phyloP scores from a whole-genome alignment of 2,329 filamentous ascomycete species.

The Cyphellophora europaea region DNA sequence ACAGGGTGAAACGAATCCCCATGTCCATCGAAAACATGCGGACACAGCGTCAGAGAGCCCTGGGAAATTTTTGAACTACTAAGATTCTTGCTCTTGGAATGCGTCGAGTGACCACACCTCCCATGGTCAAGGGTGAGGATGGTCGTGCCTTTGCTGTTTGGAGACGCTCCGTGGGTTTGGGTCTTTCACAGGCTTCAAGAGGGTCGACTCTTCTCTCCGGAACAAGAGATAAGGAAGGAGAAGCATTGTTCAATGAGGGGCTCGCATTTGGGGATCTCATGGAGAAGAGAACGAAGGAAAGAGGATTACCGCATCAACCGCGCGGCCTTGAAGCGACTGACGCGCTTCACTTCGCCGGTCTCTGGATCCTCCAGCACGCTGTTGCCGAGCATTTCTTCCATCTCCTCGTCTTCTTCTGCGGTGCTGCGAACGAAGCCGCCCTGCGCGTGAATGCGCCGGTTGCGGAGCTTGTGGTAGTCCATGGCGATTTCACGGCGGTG shows the following conservation, averaged over 20 bases:
- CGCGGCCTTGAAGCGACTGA: slow-evolving; percentile 40
- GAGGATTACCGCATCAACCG: slow-evolving; percentile 23
- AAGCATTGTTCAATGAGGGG: no score
- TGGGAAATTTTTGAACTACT: slow-evolving; percentile 4
- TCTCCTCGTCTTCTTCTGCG: slow-evolving; percentile 45
- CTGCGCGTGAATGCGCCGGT: slow-evolving; percentile 70
- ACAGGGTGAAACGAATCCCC: slow-evolving; percentile 30
- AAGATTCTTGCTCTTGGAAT: slow-evolving; percentile 22
- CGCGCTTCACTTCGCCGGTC: slow-evolving; percentile 23
- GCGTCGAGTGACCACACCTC: slow-evolving; percentile 2
- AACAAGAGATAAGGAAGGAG: no score
- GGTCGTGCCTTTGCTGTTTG: neutral
- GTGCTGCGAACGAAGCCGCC: slow-evolving; percentile 58
- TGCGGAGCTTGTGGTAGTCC: slow-evolving; percentile 76
- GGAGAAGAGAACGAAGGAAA: no score
- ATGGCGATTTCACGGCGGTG: slow-evolving; percentile 68
- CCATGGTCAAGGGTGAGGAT: slow-evolving; percentile 1
- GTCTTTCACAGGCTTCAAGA: no score
- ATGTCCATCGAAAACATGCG: slow-evolving; percentile 16
- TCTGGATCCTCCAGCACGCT: slow-evolving; percentile 54
- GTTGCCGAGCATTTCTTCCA: slow-evolving; percentile 51
- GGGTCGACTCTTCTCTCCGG: no score
- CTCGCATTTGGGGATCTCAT: no score
- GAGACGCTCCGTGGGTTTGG: no score
- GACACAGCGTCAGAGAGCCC: slow-evolving; percentile 30